These are phyloP conservation scores for Camellia granthamiana DNA, from an alignment of 148 eudicot species.

Conservation along the genomic window DNA sequence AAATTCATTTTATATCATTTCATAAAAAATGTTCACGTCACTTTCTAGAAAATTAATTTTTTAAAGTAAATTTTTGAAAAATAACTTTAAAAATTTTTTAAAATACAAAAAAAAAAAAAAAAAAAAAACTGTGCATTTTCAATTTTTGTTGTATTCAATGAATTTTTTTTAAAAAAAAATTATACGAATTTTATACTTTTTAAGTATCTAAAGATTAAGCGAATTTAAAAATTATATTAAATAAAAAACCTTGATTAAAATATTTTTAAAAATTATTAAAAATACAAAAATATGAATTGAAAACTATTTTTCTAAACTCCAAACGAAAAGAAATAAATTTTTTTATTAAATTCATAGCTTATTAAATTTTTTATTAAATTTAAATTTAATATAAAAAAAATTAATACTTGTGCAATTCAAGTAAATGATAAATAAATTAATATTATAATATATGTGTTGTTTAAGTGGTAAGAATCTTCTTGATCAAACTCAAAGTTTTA, in stretches of 20 bases:
- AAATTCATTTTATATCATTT: neutral
- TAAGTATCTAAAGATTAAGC: neutral
- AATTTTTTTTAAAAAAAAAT: neutral
- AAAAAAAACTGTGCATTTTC: too few relatives aligned
- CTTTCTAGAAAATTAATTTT: neutral
- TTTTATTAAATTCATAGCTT: too few relatives aligned
- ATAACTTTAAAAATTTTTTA: neutral
- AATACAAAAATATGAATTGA: neutral
- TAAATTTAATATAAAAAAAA: neutral
- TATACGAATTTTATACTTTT: neutral
- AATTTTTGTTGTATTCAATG: too few relatives aligned
- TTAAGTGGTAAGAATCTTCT: neutral
- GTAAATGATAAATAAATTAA: neutral
- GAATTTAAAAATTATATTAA: neutral
- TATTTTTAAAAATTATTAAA: neutral
- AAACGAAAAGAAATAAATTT: neutral
- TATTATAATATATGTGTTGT: too few relatives aligned
- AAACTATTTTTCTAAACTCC: neutral
- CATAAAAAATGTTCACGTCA: neutral
- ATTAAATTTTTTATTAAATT: neutral
- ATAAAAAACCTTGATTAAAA: neutral
- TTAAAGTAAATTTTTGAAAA: neutral
- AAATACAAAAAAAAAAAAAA: neutral
- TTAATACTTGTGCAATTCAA: neutral
- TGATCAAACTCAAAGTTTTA: neutral